Evolutionary conservation across 768 basidiomycete genomes (phyloP), one percentile per base, ranked within the genome.

Genomic region (Leccinum barrowsii): DNA sequence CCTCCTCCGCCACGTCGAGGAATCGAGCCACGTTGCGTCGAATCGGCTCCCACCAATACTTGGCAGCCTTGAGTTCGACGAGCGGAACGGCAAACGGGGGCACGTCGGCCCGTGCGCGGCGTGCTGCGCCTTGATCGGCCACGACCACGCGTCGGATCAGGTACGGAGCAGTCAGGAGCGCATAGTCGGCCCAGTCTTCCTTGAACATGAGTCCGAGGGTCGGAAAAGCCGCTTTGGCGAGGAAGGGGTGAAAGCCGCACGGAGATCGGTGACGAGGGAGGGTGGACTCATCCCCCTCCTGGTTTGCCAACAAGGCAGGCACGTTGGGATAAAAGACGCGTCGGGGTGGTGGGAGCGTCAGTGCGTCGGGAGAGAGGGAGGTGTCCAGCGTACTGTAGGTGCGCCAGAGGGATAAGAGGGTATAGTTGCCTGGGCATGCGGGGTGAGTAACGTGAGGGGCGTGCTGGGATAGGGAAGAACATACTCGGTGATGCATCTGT

Each of bases 161-260:
- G 69, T 86, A 92, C 0, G 93, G 89, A 17, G 84, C 78, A 19
- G 79, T 77, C 65, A 91, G 82, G 57, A 80, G 77, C 37, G 80
- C 78, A 63, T 87, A 86, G 72, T 95, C 93, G 50, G 81, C 77
- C 83, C 91, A 93, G 65, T 94, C 92, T 58, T 86, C 82, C 17
- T 76, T 58, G 69, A 86, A 92, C 75, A 89, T 81, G 53, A 86
- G 72, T 2, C 79, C 82, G 61, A 89, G 78, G 15, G 78, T 80
- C 0, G 91, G 89, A 66, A 90, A 89, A n/a, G 87, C 85, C 0
- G 85, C 81, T 66, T 90, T 89, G 52, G 80, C 73, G n/a, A 87
- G 75, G 63, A 82, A 82, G 0, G 87, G 87, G 72, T 93, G 90
- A 63, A 91, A 82, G 5, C 86, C 86, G 24, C 80, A 82, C 58